Evolutionary conservation across 139 green algal genomes (phyloP).

Genomic region (Haematococcus sp.): DNA sequence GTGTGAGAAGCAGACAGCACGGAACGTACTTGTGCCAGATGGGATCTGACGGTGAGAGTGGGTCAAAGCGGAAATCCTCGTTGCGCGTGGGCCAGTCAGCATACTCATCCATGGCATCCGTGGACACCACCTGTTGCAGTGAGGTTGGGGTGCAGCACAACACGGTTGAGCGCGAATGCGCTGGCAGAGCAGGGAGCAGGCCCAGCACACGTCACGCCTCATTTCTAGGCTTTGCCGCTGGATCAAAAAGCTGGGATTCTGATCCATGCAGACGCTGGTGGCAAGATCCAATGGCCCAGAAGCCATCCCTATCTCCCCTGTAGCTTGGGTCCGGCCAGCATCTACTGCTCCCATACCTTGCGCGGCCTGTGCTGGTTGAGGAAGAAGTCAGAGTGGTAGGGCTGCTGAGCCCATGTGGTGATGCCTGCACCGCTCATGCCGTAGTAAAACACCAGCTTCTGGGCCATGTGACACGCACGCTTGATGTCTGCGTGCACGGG

Average conservation of each 20-base stretch:
- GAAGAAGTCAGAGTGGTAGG: constrained; percentile 49
- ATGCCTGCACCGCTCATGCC: constrained; percentile 53
- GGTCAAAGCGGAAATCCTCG: constrained; percentile 59
- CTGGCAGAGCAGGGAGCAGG: neutral
- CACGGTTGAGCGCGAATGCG: neutral
- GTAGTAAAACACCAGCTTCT: constrained; percentile 55
- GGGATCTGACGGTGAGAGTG: constrained; percentile 42
- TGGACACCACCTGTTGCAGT: constrained; percentile 50
- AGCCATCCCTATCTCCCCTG: no score
- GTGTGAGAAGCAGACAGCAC: neutral
- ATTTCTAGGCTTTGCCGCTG: no score
- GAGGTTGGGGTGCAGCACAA: no score
- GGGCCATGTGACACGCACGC: constrained; percentile 36
- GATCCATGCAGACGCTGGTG: neutral
- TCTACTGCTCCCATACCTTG: constrained; percentile 32
- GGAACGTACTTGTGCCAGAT: constrained; percentile 50
- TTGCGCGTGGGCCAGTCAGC: constrained; percentile 51
- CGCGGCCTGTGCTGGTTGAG: constrained; percentile 29
- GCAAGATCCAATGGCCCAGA: no score
- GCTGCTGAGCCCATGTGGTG: constrained; percentile 51
- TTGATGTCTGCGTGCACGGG: constrained; percentile 41
- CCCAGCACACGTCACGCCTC: neutral
- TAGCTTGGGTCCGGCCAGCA: neutral
- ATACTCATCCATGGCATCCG: constrained; percentile 52
- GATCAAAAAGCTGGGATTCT: neutral